Evolutionary conservation across 257 asterid genomes (phyloP).

Genomic region (Nicotiana knightiana): DNA sequence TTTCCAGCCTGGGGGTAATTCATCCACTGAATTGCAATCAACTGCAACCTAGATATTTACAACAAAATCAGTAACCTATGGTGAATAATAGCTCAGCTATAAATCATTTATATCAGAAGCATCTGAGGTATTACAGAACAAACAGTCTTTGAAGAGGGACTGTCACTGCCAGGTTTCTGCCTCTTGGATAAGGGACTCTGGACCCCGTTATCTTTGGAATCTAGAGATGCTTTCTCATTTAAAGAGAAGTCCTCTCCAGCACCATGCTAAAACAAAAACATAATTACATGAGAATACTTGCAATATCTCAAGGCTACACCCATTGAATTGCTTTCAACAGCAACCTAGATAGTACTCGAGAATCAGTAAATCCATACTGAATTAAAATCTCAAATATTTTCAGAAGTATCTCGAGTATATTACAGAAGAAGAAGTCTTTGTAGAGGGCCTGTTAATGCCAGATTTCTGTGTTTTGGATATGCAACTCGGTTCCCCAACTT

Average conservation of each 20-base stretch:
- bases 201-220: neutral
- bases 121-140: conserved; percentile 7
- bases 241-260: conserved; percentile 2
- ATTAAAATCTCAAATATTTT: conserved; percentile 3
- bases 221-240: conserved; percentile 9
- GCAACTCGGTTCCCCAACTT: conserved; percentile 4
- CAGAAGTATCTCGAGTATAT: neutral
- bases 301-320: neutral
- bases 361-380: conserved; percentile 8
- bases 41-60: conserved; percentile 26
- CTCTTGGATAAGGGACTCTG: conserved; percentile 6
- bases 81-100: neutral
- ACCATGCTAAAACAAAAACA: conserved; percentile 9
- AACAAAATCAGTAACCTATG: conserved; percentile 15
- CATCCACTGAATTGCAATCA: conserved; percentile 9
- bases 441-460: neutral
- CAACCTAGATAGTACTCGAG: neutral
- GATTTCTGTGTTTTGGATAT: conserved; percentile 4
- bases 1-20: conserved; percentile 22
- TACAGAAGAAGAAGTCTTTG: conserved; percentile 5
- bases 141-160: conserved; percentile 1
- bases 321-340: neutral
- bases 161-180: conserved; percentile 2
- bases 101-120: conserved; percentile 4
- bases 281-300: neutral